Evolutionary conservation across 2,329 filamentous ascomycete species (phyloP).

Genomic region (Aspergillus piperis): DNA sequence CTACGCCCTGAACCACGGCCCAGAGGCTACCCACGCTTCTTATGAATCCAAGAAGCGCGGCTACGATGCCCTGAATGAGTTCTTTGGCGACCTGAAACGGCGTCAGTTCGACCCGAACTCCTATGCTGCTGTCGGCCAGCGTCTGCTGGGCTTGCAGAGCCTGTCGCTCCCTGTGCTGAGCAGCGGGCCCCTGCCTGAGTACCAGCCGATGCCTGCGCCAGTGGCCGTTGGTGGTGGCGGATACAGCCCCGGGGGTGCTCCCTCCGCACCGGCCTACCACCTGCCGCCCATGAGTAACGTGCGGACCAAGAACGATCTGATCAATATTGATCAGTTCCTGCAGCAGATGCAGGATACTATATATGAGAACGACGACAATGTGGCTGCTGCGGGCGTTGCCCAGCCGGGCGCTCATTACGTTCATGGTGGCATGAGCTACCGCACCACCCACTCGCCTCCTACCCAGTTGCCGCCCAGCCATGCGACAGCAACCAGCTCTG

Average conservation of each 20-base stretch:
- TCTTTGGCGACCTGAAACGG: slow-evolving; percentile 90
- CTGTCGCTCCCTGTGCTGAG: slow-evolving; percentile 64
- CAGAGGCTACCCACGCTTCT: slow-evolving; percentile 62
- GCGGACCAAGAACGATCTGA: slow-evolving; percentile 87
- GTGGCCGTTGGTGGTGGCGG: slow-evolving; percentile 59
- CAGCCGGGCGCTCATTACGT: slow-evolving; percentile 71
- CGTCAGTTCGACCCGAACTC: slow-evolving; percentile 84
- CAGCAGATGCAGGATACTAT: slow-evolving; percentile 96
- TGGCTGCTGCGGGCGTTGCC: slow-evolving; percentile 75
- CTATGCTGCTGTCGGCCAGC: slow-evolving; percentile 89
- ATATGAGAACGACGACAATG: slow-evolving; percentile 85
- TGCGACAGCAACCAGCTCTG: slow-evolving; percentile 40
- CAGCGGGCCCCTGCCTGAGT: slow-evolving; percentile 56
- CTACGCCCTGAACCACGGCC: slow-evolving; percentile 69
- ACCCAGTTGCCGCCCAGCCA: slow-evolving; percentile 46
- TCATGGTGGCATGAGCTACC: slow-evolving; percentile 53
- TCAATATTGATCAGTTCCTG: slow-evolving; percentile 91
- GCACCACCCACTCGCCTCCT: slow-evolving; percentile 59
- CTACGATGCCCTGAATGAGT: slow-evolving; percentile 88
- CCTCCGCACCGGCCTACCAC: slow-evolving; percentile 77
- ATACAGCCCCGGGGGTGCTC: slow-evolving; percentile 58
- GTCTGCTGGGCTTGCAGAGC: slow-evolving; percentile 77
- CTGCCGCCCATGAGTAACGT: slow-evolving; percentile 84
- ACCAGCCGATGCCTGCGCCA: slow-evolving; percentile 54
- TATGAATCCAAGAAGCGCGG: slow-evolving; percentile 78